Base-by-base conservation (phyloP, 2,329 filamentous ascomycete species). In the Bertia moriformis region DNA sequence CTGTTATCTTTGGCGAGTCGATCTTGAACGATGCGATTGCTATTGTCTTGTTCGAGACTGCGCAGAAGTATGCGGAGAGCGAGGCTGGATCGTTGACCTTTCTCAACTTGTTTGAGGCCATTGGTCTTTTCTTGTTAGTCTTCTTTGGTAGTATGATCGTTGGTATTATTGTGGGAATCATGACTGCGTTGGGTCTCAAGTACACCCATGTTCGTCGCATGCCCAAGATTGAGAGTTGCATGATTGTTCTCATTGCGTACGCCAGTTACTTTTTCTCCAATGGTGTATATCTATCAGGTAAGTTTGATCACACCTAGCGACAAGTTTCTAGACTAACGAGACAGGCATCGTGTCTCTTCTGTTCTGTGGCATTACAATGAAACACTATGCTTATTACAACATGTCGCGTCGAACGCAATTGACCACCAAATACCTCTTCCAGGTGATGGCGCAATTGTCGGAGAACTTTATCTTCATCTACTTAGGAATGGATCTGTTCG, bases 401-500 rank as follows among this genome's bases (percentile, higher is more conserved):
- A 98, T 98, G 91, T 98, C 91, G 19, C 79, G 91, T 38, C 80
- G 91, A 44, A 96, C 91, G 1, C 91, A 98, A 57, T 78, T 98
- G 45, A 94, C 91, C 14, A 98, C 91, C 39, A 98, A 98, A 58
- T 98, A 93, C 61, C 72, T 95, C 41, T 98, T 98, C 63, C 86
- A 93, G 57, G 80, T 94, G 44, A 79, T 93, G 49, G 85, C 91
- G 3, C 91, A 98, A 59, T 63, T 98, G 36, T 94, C 89, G 0
- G 91, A 98, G 62, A 98, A 98, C 59, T 98, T 98, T 56, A 98
- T 98, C 59, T 98, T 98, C 65, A 98, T 98, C 58, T 98, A 98
- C 54, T 75, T 98, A 0, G 91, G 91, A 4, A 68, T 98, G 3
- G 93, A 91, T 1, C 70, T 98, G 19, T 96, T 98, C 57, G 95